phyloP scores from a whole-genome alignment of 208 protist species.

The Acanthamoeba castellanii region DNA sequence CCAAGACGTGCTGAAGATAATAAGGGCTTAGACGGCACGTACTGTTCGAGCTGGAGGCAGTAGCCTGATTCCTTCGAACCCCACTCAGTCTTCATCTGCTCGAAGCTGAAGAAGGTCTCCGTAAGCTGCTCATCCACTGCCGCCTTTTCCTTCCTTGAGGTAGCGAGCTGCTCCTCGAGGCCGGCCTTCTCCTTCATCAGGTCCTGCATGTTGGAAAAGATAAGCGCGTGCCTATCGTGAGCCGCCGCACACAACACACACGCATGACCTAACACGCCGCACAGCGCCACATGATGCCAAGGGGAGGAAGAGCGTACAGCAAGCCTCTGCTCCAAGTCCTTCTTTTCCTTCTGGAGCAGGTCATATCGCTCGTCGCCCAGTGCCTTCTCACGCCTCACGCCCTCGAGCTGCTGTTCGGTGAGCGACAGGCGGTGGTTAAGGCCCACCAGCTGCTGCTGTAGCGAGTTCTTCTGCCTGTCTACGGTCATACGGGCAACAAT shows the following conservation, averaged over 20 bases:
- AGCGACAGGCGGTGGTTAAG: slow-evolving; percentile 64
- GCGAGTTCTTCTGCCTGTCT: not conserved
- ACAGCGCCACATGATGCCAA: not conserved
- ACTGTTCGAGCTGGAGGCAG: not conserved
- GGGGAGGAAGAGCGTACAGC: not conserved
- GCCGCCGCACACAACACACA: no score
- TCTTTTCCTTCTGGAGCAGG: not conserved
- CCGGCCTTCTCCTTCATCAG: not conserved
- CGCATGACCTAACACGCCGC: not conserved
- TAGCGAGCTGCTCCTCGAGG: slow-evolving; percentile 1
- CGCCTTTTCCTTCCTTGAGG: slow-evolving; percentile 19
- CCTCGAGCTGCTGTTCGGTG: slow-evolving; percentile 62
- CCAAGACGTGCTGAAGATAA: not conserved
- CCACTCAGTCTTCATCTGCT: slow-evolving; percentile 57
- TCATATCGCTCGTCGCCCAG: not conserved
- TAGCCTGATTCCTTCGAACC: not conserved
- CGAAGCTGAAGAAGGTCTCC: slow-evolving; percentile 69
- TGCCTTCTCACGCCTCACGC: slow-evolving; percentile 18
- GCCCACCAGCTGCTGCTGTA: slow-evolving; percentile 46
- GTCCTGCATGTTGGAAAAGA: not conserved
- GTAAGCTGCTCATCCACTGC: slow-evolving; percentile 74
- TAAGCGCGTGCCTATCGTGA: not conserved
- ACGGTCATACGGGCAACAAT: not conserved
- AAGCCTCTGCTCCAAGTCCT: not conserved
- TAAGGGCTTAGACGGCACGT: not conserved